These are phyloP conservation scores for Lentinula edodes DNA, from an alignment of 768 basidiomycete species.

Conservation along the genomic window DNA sequence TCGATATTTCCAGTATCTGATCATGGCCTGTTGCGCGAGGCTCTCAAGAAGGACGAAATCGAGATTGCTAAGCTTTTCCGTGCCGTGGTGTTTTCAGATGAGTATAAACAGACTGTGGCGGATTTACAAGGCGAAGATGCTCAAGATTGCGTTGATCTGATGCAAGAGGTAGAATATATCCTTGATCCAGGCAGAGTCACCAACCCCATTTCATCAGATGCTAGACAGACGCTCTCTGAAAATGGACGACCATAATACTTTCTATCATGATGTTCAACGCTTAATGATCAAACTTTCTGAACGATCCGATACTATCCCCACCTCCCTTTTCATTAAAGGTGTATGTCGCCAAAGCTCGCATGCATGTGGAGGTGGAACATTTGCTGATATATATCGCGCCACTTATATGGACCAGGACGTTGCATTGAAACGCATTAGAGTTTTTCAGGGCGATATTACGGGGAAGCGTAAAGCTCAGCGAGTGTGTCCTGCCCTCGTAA, in stretches of 20 bases:
- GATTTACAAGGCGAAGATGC: conserved; percentile 14
- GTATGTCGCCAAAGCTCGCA: conserved; percentile 5
- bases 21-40: conserved; percentile 10
- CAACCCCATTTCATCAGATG: conserved; percentile 3
- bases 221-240: conserved; percentile 12
- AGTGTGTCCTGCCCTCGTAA: not conserved
- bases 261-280: conserved; percentile 10
- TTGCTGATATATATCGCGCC: conserved; percentile 16
- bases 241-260: conserved; percentile 5
- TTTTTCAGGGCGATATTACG: conserved; percentile 1
- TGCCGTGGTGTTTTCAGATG: conserved; percentile 1
- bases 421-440: conserved; percentile 9
- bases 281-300: conserved; percentile 13
- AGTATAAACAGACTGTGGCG: conserved; percentile 9
- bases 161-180: conserved; percentile 11
- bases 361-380: conserved; percentile 13
- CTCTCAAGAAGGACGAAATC: conserved; percentile 14
- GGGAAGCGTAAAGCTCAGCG: not conserved
- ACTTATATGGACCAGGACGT: conserved; percentile 6
- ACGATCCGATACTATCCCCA: conserved; percentile 9
- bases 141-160: conserved; percentile 14
- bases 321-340: conserved; percentile 11
- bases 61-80: conserved; percentile 11
- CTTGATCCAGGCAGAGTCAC: not conserved
- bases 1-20: conserved; percentile 11